Evolutionary conservation across 108 stramenopile species (phyloP).

Genomic region (Epithemia pelagica): DNA sequence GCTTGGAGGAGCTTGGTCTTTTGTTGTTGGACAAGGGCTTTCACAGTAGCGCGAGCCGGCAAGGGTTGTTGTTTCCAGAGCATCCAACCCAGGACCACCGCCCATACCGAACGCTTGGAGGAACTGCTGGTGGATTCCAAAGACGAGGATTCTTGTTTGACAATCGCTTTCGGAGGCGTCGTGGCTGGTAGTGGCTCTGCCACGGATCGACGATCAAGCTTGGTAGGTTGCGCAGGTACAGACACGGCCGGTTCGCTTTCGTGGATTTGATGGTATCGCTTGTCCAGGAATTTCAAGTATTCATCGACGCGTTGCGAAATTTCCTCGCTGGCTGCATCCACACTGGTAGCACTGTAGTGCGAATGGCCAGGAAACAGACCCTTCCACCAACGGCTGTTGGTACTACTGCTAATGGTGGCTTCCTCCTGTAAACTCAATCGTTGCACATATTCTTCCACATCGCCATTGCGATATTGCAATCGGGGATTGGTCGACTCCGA

Average conservation of each 20-base stretch:
- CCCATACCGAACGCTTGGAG: not conserved
- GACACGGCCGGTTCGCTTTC: not conserved
- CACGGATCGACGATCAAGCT: not conserved
- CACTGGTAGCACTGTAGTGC: not conserved
- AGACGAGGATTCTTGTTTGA: not conserved
- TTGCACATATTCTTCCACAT: not conserved
- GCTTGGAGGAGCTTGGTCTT: not conserved
- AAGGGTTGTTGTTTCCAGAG: not conserved
- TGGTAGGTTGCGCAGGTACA: not conserved
- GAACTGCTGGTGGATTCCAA: not conserved
- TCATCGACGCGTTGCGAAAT: slow-evolving; percentile 23
- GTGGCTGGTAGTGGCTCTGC: too few species aligned
- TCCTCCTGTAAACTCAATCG: not conserved
- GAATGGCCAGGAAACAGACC: not conserved
- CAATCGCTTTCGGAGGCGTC: not conserved
- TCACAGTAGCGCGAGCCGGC: not conserved
- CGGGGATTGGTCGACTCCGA: too few species aligned
- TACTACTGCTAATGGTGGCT: not conserved
- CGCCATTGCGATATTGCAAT: slow-evolving; percentile 4
- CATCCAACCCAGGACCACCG: not conserved
- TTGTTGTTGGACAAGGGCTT: not conserved
- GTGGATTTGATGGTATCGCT: slow-evolving; percentile 34
- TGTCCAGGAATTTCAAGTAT: slow-evolving; percentile 41
- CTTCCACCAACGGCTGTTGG: slow-evolving; percentile 4
- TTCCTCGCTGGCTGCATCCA: slow-evolving; percentile 5